Base-by-base conservation (phyloP, 177 flowering plant species). In the Vitis hybrid region DNA sequence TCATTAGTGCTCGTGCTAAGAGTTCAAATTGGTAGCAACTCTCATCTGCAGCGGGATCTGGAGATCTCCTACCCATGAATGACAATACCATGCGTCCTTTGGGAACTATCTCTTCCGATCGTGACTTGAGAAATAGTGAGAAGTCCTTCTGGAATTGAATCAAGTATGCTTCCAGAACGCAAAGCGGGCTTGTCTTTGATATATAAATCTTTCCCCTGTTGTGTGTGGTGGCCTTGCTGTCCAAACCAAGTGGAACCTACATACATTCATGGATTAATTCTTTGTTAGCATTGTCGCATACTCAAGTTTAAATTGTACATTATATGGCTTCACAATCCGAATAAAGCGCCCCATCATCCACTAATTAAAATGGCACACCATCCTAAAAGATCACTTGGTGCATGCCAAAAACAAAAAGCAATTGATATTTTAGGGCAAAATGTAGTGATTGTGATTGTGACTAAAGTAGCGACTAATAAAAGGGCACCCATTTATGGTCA, bases 151-250 rank as follows among this genome's bases (percentile, higher is more conserved):
- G 72, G 48, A 81, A 81, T n/a, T 81, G 84, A 15, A 1, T 1
- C 5, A 56, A 26, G 51, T 81, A 81, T 2, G 80, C 80, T 0
- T 72, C 73, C 58, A 64, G 8, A 26, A 78, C 82, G 2, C 70
- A 10, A 33, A 14, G 45, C 1, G 84, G 78, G 33, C 84, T 81
- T 10, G 18, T 81, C 75, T 76, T 72, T 1, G 84, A 76, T 33
- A 81, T 74, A 69, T 74, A 79, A 0, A 81, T 31, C 55, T 74
- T 79, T 16, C 82, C 78, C 19, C 62, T 76, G 75, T 81, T 81
- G 19, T 12, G 29, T 26, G 29, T 3, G 5, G 29, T 26, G 29
- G 29, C 74, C 12, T 66, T 51, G 59, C 55, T 55, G 10, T 66
- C 65, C 18, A 81, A 22, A 2, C 64, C 75, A 1, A 66, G 8